Percentiles rank a stretch among this genome's conserved stretches.
Evolutionary conservation across 345 rosid genomes (phyloP).

Genomic region (Rhizophora mangle): DNA sequence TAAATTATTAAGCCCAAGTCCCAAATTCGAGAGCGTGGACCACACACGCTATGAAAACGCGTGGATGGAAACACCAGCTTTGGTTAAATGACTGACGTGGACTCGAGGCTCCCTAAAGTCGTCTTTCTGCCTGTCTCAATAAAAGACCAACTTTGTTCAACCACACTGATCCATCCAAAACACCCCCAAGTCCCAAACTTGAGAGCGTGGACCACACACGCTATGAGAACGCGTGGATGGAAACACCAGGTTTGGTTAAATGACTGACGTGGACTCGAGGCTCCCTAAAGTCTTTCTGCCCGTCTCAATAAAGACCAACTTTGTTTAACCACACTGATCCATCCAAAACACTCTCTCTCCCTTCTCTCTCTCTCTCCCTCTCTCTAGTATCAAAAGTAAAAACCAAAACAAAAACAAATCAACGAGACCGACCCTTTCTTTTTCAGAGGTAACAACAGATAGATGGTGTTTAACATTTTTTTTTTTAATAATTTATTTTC

Average conservation of each 20-base stretch:
- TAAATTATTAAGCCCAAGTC: too few species aligned
- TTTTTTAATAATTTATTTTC: too few species aligned
- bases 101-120: slow-evolving; percentile 3
- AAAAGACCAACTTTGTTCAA: slow-evolving; percentile 14
- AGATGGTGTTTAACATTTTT: too few species aligned
- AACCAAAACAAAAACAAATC: background rate
- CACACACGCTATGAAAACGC: background rate
- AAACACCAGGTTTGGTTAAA: background rate
- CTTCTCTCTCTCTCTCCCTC: too few species aligned
- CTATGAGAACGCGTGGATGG: background rate
- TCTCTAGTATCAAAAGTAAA: too few species aligned
- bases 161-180: background rate
- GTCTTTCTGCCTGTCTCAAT: background rate
- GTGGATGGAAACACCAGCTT: background rate
- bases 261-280: background rate
- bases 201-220: background rate
- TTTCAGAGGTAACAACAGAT: background rate
- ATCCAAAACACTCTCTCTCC: too few species aligned
- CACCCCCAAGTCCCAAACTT: background rate
- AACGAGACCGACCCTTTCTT: background rate
- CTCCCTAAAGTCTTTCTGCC: slow-evolving; percentile 7
- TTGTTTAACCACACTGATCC: slow-evolving; percentile 9
- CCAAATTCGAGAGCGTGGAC: background rate
- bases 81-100: background rate
- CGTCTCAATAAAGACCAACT: background rate